Conservation (phyloP, 768 basidiomycete genomes). For the Gloeophyllum trabeum region DNA sequence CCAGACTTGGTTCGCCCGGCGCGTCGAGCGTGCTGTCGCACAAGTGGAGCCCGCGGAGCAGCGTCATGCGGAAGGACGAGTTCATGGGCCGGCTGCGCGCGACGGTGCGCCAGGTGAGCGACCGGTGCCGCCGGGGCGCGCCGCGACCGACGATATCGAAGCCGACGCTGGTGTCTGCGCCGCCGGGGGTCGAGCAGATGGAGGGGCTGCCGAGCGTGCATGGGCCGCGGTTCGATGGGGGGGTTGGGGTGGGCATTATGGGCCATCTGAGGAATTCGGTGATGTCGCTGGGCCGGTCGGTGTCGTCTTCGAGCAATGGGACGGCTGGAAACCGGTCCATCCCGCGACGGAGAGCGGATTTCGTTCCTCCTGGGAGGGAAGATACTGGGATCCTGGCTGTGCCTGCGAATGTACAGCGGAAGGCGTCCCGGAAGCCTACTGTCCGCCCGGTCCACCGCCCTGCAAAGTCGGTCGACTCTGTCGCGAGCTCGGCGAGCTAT, state of each 20-base stretch:
- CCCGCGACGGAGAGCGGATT: neutral
- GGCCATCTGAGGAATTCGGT: too few species aligned
- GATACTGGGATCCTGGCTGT: constrained; percentile 6
- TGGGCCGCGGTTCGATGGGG: too few species aligned
- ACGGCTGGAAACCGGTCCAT: neutral
- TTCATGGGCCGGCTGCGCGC: constrained; percentile 53
- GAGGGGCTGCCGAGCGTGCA: too few species aligned
- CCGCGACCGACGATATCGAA: constrained; percentile 40
- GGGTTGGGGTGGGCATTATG: too few species aligned
- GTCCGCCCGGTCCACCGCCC: constrained; percentile 13
- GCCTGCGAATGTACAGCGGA: too few species aligned
- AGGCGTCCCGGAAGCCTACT: constrained; percentile 24
- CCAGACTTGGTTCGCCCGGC: neutral
- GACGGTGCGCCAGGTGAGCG: constrained; percentile 60
- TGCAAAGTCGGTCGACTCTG: constrained; percentile 12
- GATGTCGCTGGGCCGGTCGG: too few species aligned
- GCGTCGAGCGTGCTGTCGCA: neutral
- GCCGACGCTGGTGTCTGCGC: constrained; percentile 31
- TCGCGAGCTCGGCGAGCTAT: constrained; percentile 21
- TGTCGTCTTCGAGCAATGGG: neutral
- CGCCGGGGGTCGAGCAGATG: constrained; percentile 4
- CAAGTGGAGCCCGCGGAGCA: constrained; percentile 25
- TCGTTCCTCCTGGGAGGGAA: neutral
- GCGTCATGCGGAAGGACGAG: constrained; percentile 59
- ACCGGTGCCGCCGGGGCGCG: constrained; percentile 27